Percentiles rank a stretch among this genome's conserved stretches.
These are phyloP conservation scores for Penicillium paneum DNA, from an alignment of 2,329 filamentous ascomycete species.

Conservation along the genomic window DNA sequence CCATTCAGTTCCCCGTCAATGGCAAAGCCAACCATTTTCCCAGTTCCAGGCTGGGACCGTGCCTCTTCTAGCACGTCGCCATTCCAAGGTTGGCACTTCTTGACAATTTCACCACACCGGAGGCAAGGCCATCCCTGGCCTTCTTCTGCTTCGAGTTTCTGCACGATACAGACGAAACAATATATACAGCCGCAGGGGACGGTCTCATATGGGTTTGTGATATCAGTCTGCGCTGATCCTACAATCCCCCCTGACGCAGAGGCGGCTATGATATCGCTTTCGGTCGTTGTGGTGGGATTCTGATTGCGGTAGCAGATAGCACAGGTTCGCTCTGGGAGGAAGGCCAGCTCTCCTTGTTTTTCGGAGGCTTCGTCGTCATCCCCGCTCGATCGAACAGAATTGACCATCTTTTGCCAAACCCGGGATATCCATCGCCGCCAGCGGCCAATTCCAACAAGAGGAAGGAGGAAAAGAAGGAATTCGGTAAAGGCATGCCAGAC, in stretches of 20 bases:
- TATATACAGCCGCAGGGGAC: constrained; percentile 88
- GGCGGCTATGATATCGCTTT: constrained; percentile 71
- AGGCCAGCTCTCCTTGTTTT: constrained; percentile 70
- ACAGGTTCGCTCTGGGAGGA: constrained; percentile 89
- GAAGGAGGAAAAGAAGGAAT: constrained; percentile 95
- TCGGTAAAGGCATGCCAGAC: constrained; percentile 99
- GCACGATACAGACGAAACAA: constrained; percentile 93
- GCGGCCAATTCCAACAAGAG: constrained; percentile 87
- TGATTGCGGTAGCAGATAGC: constrained; percentile 96
- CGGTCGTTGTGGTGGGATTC: constrained; percentile 67
- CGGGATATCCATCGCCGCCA: constrained; percentile 89
- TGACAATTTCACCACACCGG: constrained; percentile 78
- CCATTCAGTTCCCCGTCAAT: constrained; percentile 27
- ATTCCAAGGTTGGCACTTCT: constrained; percentile 84
- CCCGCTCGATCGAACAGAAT: constrained; percentile 53
- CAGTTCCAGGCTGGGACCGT: constrained; percentile 32
- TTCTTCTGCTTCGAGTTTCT: constrained; percentile 84
- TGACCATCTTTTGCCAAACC: constrained; percentile 77
- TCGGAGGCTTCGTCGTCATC: constrained; percentile 50
- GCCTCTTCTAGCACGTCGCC: constrained; percentile 70
- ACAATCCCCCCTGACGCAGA: constrained; percentile 69
- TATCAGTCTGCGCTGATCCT: constrained; percentile 84
- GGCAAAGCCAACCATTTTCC: constrained; percentile 44
- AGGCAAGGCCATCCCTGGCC: constrained; percentile 92
- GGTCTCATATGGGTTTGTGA: constrained; percentile 94